A percentile compares a stretch with the other conserved stretches of the same genome.
These are phyloP conservation scores for Hortiboletus campestris DNA, from an alignment of 768 basidiomycete genomes.

Conservation along the genomic window DNA sequence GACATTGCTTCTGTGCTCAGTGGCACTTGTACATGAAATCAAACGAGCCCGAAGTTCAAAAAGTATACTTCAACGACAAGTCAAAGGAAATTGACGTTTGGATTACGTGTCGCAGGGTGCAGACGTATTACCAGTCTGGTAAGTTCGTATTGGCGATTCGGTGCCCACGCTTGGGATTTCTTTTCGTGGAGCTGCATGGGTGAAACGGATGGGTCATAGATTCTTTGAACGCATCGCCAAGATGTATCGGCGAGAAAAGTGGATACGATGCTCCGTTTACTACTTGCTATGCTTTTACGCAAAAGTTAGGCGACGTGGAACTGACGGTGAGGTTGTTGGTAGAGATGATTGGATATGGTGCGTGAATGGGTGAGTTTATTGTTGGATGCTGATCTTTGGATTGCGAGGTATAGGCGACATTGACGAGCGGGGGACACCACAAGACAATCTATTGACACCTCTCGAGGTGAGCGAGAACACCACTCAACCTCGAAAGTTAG, in stretches of 20 bases:
- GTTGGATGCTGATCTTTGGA: neutral
- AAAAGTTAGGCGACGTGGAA: too few relatives aligned
- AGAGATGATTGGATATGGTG: slow-evolving; percentile 77
- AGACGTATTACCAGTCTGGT: slow-evolving; percentile 46
- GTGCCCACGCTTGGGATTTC: too few relatives aligned
- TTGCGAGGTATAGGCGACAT: slow-evolving; percentile 36
- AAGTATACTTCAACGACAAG: slow-evolving; percentile 16
- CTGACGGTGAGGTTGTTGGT: slow-evolving; percentile 73
- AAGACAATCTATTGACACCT: slow-evolving; percentile 69
- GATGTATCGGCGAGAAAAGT: too few relatives aligned
- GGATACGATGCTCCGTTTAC: too few relatives aligned
- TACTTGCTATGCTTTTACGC: slow-evolving; percentile 64
- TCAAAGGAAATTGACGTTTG: slow-evolving; percentile 14
- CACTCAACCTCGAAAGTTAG: slow-evolving; percentile 36
- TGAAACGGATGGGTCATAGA: too few relatives aligned
- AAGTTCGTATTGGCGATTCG: slow-evolving; percentile 34
- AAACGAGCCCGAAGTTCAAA: too few relatives aligned
- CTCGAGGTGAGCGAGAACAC: slow-evolving; percentile 40
- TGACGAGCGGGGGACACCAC: slow-evolving; percentile 50
- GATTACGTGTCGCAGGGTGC: too few relatives aligned
- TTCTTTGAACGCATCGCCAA: too few relatives aligned
- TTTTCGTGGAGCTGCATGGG: too few relatives aligned
- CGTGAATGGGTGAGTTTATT: slow-evolving; percentile 10
- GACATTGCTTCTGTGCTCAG: too few relatives aligned
- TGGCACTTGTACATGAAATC: too few relatives aligned